Conservation (phyloP, 345 rosid species). For the Hibiscus tridactylites region DNA sequence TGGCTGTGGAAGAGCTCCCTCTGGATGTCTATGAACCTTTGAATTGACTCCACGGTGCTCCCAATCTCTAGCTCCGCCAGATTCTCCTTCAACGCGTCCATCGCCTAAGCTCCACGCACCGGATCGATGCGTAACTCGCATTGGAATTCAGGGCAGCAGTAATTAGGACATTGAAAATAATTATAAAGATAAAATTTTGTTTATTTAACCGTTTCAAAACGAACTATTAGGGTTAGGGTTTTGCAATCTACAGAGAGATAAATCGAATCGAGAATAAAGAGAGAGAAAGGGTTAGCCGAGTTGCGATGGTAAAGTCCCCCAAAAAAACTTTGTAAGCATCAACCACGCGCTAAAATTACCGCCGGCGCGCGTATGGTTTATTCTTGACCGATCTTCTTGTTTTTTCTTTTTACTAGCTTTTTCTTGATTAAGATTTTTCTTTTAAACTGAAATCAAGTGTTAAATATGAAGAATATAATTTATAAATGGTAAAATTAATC, state of each 20-base stretch:
- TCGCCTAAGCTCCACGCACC: conserved; percentile 22
- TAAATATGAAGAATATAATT: too few species aligned
- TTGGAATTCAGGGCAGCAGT: conserved; percentile 11
- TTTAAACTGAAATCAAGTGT: too few species aligned
- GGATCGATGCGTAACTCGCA: conserved; percentile 20
- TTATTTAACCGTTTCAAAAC: not conserved
- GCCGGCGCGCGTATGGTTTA: not conserved
- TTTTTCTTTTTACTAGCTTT: too few species aligned
- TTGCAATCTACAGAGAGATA: not conserved
- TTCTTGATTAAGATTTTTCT: too few species aligned
- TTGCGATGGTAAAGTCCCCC: not conserved
- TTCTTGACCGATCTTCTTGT: too few species aligned
- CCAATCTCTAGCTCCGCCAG: conserved; percentile 48
- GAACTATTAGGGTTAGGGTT: conserved; percentile 37
- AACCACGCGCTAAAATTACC: not conserved
- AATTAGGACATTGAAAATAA: not conserved
- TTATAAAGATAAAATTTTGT: not conserved
- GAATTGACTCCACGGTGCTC: conserved; percentile 57
- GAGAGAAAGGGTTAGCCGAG: not conserved
- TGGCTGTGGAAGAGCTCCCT: conserved; percentile 69
- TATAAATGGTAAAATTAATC: too few species aligned
- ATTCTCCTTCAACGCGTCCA: conserved; percentile 45
- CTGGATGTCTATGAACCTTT: conserved; percentile 55
- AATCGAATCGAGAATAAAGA: not conserved
- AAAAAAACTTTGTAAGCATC: not conserved